Conservation (phyloP, 1,284 basidiomycete genomes). For the Irpex sp. region DNA sequence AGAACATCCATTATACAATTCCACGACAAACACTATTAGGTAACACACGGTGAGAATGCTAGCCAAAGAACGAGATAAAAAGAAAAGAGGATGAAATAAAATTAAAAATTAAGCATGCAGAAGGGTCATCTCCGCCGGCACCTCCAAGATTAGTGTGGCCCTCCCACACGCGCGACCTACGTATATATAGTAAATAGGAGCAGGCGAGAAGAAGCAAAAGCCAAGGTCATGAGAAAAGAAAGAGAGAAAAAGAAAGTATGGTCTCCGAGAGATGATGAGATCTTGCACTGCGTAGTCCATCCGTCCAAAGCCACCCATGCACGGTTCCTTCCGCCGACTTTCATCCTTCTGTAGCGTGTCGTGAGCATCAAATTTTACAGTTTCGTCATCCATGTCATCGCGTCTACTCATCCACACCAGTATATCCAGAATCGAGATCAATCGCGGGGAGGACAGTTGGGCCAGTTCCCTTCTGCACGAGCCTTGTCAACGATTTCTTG, state of each 20-base stretch:
- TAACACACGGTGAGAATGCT: background rate
- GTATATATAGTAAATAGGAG: background rate
- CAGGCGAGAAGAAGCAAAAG: background rate
- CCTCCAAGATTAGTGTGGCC: background rate
- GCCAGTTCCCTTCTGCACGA: slow-evolving; percentile 72
- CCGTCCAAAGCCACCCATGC: background rate
- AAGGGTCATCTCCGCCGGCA: background rate
- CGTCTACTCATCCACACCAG: too few relatives aligned
- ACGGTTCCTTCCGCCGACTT: background rate
- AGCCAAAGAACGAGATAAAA: background rate
- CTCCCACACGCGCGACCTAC: background rate
- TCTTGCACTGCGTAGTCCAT: background rate
- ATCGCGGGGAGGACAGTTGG: slow-evolving; percentile 27
- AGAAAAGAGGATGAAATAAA: background rate
- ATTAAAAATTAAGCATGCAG: background rate
- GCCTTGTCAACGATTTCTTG: slow-evolving; percentile 75
- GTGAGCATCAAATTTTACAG: background rate
- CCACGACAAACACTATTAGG: slow-evolving; percentile 7
- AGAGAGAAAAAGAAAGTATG: background rate
- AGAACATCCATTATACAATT: slow-evolving; percentile 6
- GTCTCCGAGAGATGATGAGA: background rate
- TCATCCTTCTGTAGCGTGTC: background rate
- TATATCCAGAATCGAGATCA: too few relatives aligned
- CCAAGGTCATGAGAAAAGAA: background rate
- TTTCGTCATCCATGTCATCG: background rate